Base-by-base conservation (phyloP, 805 yeast species). In the Lipomyces sp. region DNA sequence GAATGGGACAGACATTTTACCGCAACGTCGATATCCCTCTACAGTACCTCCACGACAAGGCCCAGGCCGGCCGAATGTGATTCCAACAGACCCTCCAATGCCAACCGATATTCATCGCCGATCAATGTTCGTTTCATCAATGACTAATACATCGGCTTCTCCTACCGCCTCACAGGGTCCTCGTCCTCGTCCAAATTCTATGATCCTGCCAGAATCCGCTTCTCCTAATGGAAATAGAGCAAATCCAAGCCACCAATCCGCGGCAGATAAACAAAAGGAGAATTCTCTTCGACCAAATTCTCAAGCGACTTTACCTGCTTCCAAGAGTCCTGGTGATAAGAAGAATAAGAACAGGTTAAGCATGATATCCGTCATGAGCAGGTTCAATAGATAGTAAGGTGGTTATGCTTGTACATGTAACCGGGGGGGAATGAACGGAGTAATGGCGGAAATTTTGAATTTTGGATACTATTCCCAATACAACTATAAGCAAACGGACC, bases 401-500 rank as follows among this genome's bases (percentile, higher is more conserved):
- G 39, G 10, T 37, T 37, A 37, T 37, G 48, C 4, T 42, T 6
- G 48, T n/a, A n/a, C 24, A 42, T 15, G 2, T 42, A n/a, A 24
- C 24, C n/a, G 10, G n/a, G 15, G 8, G 15, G 15, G 24, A 24
- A 7, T 42, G 48, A 15, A 42, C 4, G 48, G 48, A 4, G n/a
- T 42, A 10, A 42, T 42, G 48, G 48, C 15, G 24, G 24, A 15
- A 15, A 42, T 0, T 15, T 15, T 42, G 48, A 42, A 42, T 42
- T 42, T 42, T 42, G 24, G 48, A 15, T 42, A 42, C 24, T 42
- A 15, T n/a, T 6, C 29, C 62, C 13, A 50, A 64, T 64, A 29
- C 71, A 50, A 37, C 62, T 53, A 35, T 53, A 65, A n/a, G 63
- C 66, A 34, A 59, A 68, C 2, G 65, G 66, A n/a, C 71, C 69